These are phyloP conservation scores for Heritiera littoralis DNA, from an alignment of 345 rosid species.

Conservation along the genomic window DNA sequence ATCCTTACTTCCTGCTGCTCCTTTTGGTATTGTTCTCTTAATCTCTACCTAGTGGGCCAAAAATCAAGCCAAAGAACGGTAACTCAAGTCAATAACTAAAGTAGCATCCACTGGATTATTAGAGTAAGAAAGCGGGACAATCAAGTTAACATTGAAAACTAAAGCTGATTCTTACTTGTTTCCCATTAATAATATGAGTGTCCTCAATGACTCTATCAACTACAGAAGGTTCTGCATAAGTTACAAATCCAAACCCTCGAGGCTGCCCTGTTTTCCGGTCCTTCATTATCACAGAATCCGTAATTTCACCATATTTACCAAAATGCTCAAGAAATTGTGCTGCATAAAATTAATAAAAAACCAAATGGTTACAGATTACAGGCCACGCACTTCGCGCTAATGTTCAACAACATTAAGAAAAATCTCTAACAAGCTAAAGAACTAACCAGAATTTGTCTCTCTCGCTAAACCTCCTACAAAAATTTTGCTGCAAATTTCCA, in stretches of 20 bases:
- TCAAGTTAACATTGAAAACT: slow-evolving; percentile 10
- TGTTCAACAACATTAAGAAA: slow-evolving; percentile 26
- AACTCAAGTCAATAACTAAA: not conserved
- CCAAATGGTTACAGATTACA: slow-evolving; percentile 20
- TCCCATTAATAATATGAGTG: slow-evolving; percentile 73
- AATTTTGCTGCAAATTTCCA: slow-evolving; percentile 67
- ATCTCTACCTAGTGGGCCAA: slow-evolving; percentile 71
- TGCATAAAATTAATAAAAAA: slow-evolving; percentile 37
- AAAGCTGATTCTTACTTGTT: slow-evolving; percentile 54
- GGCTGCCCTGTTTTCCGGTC: slow-evolving; percentile 92
- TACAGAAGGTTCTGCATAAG: slow-evolving; percentile 87
- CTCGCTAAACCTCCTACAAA: slow-evolving; percentile 89
- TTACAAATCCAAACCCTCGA: slow-evolving; percentile 95
- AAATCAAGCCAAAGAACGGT: slow-evolving; percentile 11
- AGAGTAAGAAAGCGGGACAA: slow-evolving; percentile 1
- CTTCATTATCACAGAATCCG: slow-evolving; percentile 94
- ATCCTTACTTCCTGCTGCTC: slow-evolving; percentile 70
- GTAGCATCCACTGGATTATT: not conserved
- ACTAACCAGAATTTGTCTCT: slow-evolving; percentile 75
- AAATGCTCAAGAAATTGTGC: slow-evolving; percentile 81
- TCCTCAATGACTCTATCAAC: slow-evolving; percentile 85
- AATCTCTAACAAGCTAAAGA: slow-evolving; percentile 24
- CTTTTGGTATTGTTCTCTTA: slow-evolving; percentile 88
- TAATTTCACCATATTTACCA: slow-evolving; percentile 85
- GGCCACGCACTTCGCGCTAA: slow-evolving; percentile 17